Percentiles rank a stretch among this genome's conserved stretches.
Conservation (phyloP, 495 filamentous ascomycete species). For the Sabuloglossum arenarium region DNA sequence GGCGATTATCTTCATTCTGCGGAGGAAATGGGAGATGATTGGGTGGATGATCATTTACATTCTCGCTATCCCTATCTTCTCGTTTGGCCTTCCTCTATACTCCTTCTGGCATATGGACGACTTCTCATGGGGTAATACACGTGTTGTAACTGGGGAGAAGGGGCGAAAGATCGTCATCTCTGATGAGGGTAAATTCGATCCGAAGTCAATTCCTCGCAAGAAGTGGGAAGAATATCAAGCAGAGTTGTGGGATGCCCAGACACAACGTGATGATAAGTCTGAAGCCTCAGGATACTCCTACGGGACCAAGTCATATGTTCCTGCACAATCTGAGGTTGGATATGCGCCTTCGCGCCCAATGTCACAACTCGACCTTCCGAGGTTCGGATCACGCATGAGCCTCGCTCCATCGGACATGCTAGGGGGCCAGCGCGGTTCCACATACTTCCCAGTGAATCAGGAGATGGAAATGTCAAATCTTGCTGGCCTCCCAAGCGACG, state of each 20-base stretch:
- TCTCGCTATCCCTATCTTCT: slow-evolving; percentile 77
- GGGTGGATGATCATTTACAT: slow-evolving; percentile 98
- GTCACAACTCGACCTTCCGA: slow-evolving; percentile 47
- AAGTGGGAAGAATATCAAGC: slow-evolving; percentile 98
- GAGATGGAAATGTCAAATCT: slow-evolving; percentile 47
- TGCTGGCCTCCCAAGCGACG: slow-evolving; percentile 57
- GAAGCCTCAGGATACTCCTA: slow-evolving; percentile 84
- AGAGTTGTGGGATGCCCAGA: slow-evolving; percentile 90
- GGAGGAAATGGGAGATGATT: slow-evolving; percentile 97
- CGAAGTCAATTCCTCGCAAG: slow-evolving; percentile 79
- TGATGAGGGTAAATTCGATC: slow-evolving; percentile 97
- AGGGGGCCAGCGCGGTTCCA: slow-evolving; percentile 32
- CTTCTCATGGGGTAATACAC: slow-evolving; percentile 95
- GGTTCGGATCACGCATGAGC: slow-evolving; percentile 47
- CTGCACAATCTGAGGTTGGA: slow-evolving; percentile 24
- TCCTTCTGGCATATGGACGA: slow-evolving; percentile 99
- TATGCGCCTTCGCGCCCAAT: slow-evolving; percentile 41
- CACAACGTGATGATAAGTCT: slow-evolving; percentile 66
- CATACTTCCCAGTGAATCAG: slow-evolving; percentile 19
- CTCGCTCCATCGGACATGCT: slow-evolving; percentile 56
- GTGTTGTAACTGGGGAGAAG: slow-evolving; percentile 89
- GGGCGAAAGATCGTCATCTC: slow-evolving; percentile 83
- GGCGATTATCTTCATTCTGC: slow-evolving; percentile 88
- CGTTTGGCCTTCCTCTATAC: slow-evolving; percentile 78
- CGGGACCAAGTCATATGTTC: slow-evolving; percentile 59